Percentiles rank a stretch among this genome's conserved stretches.
phyloP scores from a whole-genome alignment of 805 yeast genomes.

The Wickerhamomyces strasburgensis region DNA sequence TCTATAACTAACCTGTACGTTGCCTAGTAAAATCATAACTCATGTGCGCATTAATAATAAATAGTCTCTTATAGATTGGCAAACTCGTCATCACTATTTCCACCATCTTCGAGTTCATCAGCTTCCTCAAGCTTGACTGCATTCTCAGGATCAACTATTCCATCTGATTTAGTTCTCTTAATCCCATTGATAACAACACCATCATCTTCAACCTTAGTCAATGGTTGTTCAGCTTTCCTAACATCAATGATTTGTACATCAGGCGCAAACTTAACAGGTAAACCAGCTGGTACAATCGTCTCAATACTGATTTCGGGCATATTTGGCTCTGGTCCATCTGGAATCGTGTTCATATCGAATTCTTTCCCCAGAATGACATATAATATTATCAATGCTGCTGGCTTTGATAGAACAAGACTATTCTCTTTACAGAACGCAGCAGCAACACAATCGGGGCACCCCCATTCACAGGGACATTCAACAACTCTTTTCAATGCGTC shows the following conservation, averaged over 20 bases:
- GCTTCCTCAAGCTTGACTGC: too few species aligned
- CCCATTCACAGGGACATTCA: conserved; percentile 66
- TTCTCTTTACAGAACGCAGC: conserved; percentile 77
- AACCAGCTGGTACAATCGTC: conserved; percentile 53
- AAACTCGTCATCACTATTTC: neutral
- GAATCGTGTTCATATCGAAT: conserved; percentile 41
- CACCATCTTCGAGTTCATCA: conserved; percentile 6
- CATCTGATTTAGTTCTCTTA: neutral
- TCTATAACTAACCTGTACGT: too few species aligned
- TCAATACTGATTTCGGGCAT: conserved; percentile 68
- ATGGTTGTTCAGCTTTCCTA: conserved; percentile 18
- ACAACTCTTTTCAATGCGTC: conserved; percentile 55
- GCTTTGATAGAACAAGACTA: conserved; percentile 78
- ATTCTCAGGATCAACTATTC: neutral
- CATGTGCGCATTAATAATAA: too few species aligned
- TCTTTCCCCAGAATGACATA: conserved; percentile 54
- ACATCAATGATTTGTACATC: conserved; percentile 54
- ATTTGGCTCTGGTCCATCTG: conserved; percentile 71
- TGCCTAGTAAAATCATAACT: too few species aligned
- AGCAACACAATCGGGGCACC: conserved; percentile 79
- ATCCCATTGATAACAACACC: conserved; percentile 5
- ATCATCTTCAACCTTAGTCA: conserved; percentile 11
- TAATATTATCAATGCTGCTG: conserved; percentile 71
- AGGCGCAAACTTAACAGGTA: conserved; percentile 54
- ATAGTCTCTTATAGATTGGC: too few species aligned